Evolutionary conservation across 1,284 basidiomycete species (phyloP).

Genomic region (Wolfiporia cocos): DNA sequence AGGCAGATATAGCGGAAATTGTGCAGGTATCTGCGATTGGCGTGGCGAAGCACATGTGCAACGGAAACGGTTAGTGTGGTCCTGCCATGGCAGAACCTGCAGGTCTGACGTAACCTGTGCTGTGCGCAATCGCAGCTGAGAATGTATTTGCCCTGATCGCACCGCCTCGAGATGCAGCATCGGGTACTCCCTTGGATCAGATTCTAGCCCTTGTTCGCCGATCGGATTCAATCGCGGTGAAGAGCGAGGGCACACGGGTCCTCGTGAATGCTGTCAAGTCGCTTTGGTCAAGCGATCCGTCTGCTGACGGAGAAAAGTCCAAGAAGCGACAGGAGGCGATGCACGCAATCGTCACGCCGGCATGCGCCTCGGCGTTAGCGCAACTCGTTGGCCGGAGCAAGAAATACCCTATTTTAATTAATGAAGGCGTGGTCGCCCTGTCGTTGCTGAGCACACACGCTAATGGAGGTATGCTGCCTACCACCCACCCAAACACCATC

Average conservation of each 20-base stretch:
- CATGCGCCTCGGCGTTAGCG: conserved; percentile 58
- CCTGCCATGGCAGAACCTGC: neutral
- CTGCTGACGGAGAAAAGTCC: conserved; percentile 28
- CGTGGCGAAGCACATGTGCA: conserved; percentile 84
- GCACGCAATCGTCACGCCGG: conserved; percentile 40
- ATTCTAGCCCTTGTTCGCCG: conserved; percentile 73
- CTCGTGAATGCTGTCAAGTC: conserved; percentile 79
- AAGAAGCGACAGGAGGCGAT: conserved; percentile 51
- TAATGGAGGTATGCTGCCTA: conserved; percentile 49
- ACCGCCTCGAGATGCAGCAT: conserved; percentile 25
- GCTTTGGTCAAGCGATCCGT: conserved; percentile 51
- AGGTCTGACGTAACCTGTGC: conserved; percentile 2
- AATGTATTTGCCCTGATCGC: conserved; percentile 57
- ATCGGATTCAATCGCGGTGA: conserved; percentile 77
- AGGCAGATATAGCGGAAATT: conserved; percentile 73
- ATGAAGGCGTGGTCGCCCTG: conserved; percentile 85
- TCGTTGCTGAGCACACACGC: conserved; percentile 67
- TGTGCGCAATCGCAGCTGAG: conserved; percentile 39
- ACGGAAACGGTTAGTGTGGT: conserved; percentile 53
- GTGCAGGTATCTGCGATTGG: conserved; percentile 89
- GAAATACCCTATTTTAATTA: conserved; percentile 81
- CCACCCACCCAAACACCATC: too few species aligned
- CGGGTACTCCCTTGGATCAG: conserved; percentile 48
- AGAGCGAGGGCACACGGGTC: conserved; percentile 86
- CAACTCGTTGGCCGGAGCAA: conserved; percentile 72